Evolutionary conservation across 2,329 filamentous ascomycete species (phyloP).

Genomic region (Lachnellula hyalina): DNA sequence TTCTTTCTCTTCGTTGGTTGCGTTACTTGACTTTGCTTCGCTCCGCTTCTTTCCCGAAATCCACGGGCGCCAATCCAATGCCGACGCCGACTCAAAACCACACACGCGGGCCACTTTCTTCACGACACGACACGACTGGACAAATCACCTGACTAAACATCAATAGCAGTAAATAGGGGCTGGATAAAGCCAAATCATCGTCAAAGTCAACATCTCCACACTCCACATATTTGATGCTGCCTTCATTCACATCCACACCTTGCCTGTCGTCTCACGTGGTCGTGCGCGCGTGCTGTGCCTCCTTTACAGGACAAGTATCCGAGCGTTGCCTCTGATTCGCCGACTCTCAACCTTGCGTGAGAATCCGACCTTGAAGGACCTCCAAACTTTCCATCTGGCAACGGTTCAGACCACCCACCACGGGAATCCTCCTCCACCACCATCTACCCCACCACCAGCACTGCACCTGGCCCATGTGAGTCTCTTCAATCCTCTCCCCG

Average conservation of each 20-base stretch:
- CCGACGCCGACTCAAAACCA: not conserved
- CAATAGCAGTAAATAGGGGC: not conserved
- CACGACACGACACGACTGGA: not conserved
- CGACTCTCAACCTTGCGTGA: slow-evolving; percentile 16
- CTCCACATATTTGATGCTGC: not conserved
- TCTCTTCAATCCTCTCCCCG: slow-evolving; percentile 8
- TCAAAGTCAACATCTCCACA: not conserved
- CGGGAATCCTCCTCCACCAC: slow-evolving; percentile 11
- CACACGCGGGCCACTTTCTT: not conserved
- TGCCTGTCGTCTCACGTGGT: not conserved
- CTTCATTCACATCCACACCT: not conserved
- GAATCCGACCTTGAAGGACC: slow-evolving; percentile 14
- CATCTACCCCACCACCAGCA: slow-evolving; percentile 8
- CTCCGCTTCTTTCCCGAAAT: not conserved
- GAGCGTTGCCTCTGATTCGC: slow-evolving; percentile 11
- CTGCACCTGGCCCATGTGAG: slow-evolving; percentile 17
- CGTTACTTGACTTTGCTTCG: not conserved
- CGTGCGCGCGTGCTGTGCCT: slow-evolving; percentile 19
- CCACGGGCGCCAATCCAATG: not conserved
- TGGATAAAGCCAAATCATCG: not conserved
- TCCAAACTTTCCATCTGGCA: slow-evolving; percentile 28
- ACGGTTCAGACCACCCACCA: slow-evolving; percentile 10
- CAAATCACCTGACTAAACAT: not conserved
- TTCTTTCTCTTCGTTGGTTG: not conserved
- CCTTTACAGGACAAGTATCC: slow-evolving; percentile 2